These are phyloP conservation scores for Trametes villosa DNA, from an alignment of 768 basidiomycete species.

Conservation along the genomic window DNA sequence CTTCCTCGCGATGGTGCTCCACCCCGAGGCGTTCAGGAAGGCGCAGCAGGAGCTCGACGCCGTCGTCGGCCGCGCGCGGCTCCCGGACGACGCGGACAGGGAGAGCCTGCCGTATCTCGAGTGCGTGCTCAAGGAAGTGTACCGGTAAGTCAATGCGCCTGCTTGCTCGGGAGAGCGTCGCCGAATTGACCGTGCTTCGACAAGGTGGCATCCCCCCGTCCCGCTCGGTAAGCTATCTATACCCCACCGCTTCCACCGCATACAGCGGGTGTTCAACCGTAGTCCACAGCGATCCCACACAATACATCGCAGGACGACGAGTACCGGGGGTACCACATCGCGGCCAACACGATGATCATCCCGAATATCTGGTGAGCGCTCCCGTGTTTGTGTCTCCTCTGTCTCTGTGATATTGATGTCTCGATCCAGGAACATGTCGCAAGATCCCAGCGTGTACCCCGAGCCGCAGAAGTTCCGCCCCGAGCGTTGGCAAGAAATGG, in stretches of 20 bases:
- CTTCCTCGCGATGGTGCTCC: constrained; percentile 44
- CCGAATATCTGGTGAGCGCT: constrained; percentile 23
- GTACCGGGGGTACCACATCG: constrained; percentile 30
- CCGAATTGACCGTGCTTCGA: background rate
- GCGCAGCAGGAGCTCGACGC: constrained; percentile 50
- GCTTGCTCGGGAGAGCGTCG: background rate
- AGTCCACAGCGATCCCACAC: constrained; percentile 28
- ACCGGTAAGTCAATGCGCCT: constrained; percentile 19
- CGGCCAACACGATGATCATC: constrained; percentile 27
- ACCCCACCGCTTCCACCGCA: background rate
- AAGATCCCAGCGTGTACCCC: constrained; percentile 38
- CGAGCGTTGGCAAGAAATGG: constrained; percentile 50
- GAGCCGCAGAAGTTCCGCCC: constrained; percentile 53
- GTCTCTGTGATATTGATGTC: background rate
- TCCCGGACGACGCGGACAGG: constrained; percentile 46
- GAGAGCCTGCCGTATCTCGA: constrained; percentile 46
- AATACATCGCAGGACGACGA: constrained; percentile 26
- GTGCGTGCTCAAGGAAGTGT: constrained; percentile 43
- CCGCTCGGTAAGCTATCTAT: constrained; percentile 16
- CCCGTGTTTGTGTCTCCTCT: background rate
- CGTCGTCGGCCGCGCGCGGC: constrained; percentile 45
- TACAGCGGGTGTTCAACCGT: background rate
- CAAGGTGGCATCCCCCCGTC: constrained; percentile 27
- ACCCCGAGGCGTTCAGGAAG: constrained; percentile 43
- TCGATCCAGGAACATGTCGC: constrained; percentile 33